These are phyloP conservation scores for Euphorbia lathyris DNA, from an alignment of 345 rosid genomes.

Conservation along the genomic window DNA sequence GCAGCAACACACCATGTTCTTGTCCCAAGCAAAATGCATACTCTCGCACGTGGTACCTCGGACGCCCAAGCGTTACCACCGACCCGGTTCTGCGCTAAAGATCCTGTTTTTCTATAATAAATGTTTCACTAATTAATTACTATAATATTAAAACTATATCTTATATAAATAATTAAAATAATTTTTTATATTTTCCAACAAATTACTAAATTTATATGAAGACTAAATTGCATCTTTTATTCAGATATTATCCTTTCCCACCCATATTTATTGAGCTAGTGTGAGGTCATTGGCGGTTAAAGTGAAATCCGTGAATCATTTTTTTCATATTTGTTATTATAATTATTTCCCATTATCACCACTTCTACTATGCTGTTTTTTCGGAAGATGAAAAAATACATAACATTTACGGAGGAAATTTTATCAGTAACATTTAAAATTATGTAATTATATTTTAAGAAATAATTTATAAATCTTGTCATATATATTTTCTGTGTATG, in stretches of 20 bases:
- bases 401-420: too few relatives aligned
- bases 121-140: background rate
- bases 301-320: background rate
- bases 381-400: too few relatives aligned
- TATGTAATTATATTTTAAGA: too few relatives aligned
- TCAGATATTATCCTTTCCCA: too few relatives aligned
- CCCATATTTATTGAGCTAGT: background rate
- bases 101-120: background rate
- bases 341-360: background rate
- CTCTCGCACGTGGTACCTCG: constrained; percentile 36
- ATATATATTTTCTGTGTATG: too few relatives aligned
- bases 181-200: too few relatives aligned
- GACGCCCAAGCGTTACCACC: constrained; percentile 26
- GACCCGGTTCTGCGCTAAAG: constrained; percentile 28
- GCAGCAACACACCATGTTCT: constrained; percentile 39
- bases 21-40: constrained; percentile 19
- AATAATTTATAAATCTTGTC: too few relatives aligned
- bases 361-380: too few relatives aligned
- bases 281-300: constrained; percentile 10
- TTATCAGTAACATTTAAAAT: too few relatives aligned
- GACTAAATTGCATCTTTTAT: background rate
- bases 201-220: too few relatives aligned
- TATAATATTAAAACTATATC: too few relatives aligned
- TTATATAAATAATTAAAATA: too few relatives aligned
- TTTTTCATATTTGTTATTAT: background rate